Percentiles rank a stretch among this genome's conserved stretches.
These are phyloP conservation scores for Symbiodinium natans DNA, from an alignment of 73 alveolate species.

Conservation along the genomic window DNA sequence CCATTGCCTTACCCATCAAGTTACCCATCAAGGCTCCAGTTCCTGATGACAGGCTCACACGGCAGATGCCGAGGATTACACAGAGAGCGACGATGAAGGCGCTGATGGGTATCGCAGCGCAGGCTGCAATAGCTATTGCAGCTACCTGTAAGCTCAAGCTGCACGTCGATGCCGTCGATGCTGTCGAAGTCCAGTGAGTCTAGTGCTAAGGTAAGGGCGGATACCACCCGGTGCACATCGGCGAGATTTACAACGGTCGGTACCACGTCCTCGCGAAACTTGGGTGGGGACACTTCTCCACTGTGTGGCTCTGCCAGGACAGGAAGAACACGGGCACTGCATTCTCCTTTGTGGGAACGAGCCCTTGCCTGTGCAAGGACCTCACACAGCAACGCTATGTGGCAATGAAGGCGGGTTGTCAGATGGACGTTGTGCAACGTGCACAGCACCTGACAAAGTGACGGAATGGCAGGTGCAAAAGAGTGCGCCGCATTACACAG, in stretches of 20 bases:
- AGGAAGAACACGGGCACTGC: background rate
- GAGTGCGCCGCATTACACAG: constrained; percentile 99
- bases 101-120: constrained; percentile 71
- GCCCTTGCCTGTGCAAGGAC: background rate
- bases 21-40: background rate
- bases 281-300: constrained; percentile 99
- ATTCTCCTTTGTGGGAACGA: background rate
- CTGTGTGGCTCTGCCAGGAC: constrained; percentile 99
- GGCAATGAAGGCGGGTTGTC: constrained; percentile 51
- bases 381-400: constrained; percentile 66
- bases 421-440: background rate
- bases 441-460: constrained; percentile 84
- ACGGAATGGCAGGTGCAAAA: constrained; percentile 99
- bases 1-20: background rate
- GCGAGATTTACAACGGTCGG: constrained; percentile 98
- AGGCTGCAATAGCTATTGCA: background rate
- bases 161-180: background rate
- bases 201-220: constrained; percentile 99
- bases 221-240: constrained; percentile 99
- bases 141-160: background rate
- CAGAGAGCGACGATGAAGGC: constrained; percentile 82
- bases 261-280: constrained; percentile 98
- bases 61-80: constrained; percentile 75
- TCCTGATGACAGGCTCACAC: constrained; percentile 17
- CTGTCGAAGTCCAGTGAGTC: background rate